Base-by-base conservation (phyloP, 176 grass and related monocot species). In the Triticum urartu region DNA sequence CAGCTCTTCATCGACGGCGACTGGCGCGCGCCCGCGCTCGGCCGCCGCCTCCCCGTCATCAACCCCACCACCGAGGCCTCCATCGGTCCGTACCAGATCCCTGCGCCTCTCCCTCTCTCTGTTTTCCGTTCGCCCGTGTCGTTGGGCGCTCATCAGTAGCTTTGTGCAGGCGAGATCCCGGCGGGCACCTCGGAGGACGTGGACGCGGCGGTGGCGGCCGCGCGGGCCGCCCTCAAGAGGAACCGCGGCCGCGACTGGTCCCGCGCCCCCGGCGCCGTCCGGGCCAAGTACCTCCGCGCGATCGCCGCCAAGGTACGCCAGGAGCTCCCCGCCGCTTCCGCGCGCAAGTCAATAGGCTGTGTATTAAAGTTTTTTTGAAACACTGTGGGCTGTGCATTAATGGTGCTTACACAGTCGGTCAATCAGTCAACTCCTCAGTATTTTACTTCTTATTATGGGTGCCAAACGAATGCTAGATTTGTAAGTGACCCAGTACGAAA, bases 281-380 rank as follows among this genome's bases (percentile, higher is more conserved):
- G 97, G 61, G 97, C 92, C 86, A 99, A 96, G 78, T 96, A 93
- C 82, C 94, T 99, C 86, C 94, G 97, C 64, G 97, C 97, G 13
- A 99, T 99, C 79, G 94, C 94, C 20, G 89, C 94, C 71, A 96
- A 99, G 97, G 97, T 94, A 84, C 11, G 45, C 28, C 28, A 30
- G 28, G 28, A 30, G 28, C 2, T 2, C 28, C 28, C 28, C 28
- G 28, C 28, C 6, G 52, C 52, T 43, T 8, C 26, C 50, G 13
- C 54, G 22, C 36, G 9, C 22, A 74, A 45, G 17, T 42, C 68
- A 42, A 2, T 26, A 14, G 14, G 2, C 24, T 30, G 65, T 54
- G 14, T 52, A 3, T 10, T 43, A 39, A 39, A n/a, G n/a, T 7
- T 8, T 43, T 11, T 11, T 43, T 43, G 42, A 43, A 11, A 43